Percentiles rank a stretch among this genome's conserved stretches.
phyloP scores from a whole-genome alignment of 495 filamentous ascomycete genomes.

The Talaromyces stipitatus region DNA sequence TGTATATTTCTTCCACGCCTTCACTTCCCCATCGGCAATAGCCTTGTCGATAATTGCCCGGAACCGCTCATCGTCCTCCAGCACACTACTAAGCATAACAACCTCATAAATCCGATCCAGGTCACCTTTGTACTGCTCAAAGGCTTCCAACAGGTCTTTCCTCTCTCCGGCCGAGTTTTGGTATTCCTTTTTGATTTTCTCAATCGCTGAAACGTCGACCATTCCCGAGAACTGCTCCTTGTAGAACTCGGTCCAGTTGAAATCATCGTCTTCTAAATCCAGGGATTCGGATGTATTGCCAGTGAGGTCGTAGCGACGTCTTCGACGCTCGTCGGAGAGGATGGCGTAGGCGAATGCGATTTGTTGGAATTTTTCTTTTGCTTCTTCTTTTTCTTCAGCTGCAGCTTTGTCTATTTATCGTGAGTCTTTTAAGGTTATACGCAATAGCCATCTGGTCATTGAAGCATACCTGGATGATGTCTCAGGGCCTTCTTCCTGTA shows the following conservation, averaged over 20 bases:
- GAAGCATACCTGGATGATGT: constrained; percentile 75
- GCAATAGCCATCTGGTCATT: neutral
- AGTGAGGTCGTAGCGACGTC: constrained; percentile 79
- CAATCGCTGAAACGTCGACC: constrained; percentile 60
- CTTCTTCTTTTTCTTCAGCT: constrained; percentile 52
- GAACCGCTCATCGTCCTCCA: constrained; percentile 85
- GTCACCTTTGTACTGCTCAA: constrained; percentile 58
- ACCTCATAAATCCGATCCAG: constrained; percentile 68
- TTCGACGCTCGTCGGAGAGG: constrained; percentile 69
- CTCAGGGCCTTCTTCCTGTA: constrained; percentile 84
- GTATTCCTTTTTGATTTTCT: constrained; percentile 65
- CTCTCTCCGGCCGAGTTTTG: constrained; percentile 83
- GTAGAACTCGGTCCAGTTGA: constrained; percentile 88
- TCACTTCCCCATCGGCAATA: constrained; percentile 59
- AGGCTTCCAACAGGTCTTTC: constrained; percentile 67
- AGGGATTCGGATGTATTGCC: constrained; percentile 78
- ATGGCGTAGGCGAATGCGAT: constrained; percentile 93
- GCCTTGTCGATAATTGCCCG: constrained; percentile 70
- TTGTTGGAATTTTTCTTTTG: constrained; percentile 74
- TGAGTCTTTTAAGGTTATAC: neutral
- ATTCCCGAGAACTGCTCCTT: constrained; percentile 67
- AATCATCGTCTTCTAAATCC: constrained; percentile 62
- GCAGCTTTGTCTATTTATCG: constrained; percentile 63
- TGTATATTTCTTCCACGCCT: constrained; percentile 58
- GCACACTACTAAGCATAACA: constrained; percentile 76